Percentiles rank a stretch among this genome's conserved stretches.
phyloP scores from a whole-genome alignment of 129 eudicot species.

The Flaveria robusta region DNA sequence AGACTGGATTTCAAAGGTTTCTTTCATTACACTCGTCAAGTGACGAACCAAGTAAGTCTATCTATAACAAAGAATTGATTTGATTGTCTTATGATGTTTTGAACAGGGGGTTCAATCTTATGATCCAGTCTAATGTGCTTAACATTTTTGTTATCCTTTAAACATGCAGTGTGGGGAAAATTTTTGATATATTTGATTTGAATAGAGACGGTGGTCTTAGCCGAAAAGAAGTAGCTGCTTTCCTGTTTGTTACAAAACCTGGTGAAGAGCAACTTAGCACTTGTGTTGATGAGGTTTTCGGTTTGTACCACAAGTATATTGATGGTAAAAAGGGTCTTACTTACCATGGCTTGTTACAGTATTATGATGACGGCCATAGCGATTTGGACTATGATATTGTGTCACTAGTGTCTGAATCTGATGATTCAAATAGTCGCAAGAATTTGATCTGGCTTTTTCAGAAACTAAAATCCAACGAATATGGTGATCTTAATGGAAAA shows the following conservation, averaged over 20 bases:
- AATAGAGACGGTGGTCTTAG: conserved; percentile 71
- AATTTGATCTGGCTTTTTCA: not conserved
- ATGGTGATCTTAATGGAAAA: not conserved
- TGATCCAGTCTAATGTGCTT: not conserved
- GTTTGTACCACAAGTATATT: conserved; percentile 63
- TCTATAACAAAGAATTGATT: not conserved
- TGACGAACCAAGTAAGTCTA: conserved; percentile 19
- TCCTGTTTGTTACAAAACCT: conserved; percentile 75
- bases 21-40: conserved; percentile 2
- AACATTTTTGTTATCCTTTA: not conserved
- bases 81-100: not conserved
- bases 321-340: conserved; percentile 76
- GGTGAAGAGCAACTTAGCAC: conserved; percentile 74
- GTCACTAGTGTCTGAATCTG: not conserved
- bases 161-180: conserved; percentile 46
- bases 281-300: conserved; percentile 68
- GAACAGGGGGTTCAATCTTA: not conserved
- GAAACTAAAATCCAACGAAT: not conserved
- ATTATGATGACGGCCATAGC: conserved; percentile 80
- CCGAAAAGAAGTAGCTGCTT: conserved; percentile 72
- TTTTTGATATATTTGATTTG: conserved; percentile 68
- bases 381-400: conserved; percentile 56
- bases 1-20: not conserved
- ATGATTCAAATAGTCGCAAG: not conserved
- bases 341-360: conserved; percentile 71